phyloP scores from a whole-genome alignment of 1,284 basidiomycete species.

The Fomes fomentarius region DNA sequence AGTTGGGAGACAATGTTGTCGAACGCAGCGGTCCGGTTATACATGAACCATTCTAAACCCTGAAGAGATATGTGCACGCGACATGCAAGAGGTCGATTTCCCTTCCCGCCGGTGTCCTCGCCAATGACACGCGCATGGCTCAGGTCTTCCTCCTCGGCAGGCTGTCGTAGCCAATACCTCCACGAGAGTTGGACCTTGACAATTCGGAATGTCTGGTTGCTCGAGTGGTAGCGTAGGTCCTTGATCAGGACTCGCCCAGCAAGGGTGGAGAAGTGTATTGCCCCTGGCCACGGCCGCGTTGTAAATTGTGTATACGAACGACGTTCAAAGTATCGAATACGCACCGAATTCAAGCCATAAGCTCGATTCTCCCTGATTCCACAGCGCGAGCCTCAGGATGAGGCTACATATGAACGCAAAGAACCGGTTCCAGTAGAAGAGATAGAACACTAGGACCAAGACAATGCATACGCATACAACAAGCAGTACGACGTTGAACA shows the following conservation, averaged over 20 bases:
- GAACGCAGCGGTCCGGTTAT: constrained; percentile 87
- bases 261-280: constrained; percentile 89
- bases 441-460: constrained; percentile 72
- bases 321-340: too few relatives aligned
- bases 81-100: constrained; percentile 57
- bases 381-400: constrained; percentile 64
- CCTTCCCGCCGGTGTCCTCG: constrained; percentile 40
- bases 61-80: constrained; percentile 79
- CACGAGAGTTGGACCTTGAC: constrained; percentile 86
- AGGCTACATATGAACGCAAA: constrained; percentile 68
- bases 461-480: constrained; percentile 75
- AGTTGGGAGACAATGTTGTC: constrained; percentile 84
- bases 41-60: constrained; percentile 90
- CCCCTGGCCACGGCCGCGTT: too few relatives aligned
- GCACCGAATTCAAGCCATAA: constrained; percentile 80
- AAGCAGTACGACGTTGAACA: constrained; percentile 67
- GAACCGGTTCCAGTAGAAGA: constrained; percentile 91
- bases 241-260: constrained; percentile 86
- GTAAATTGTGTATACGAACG: background rate
- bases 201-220: constrained; percentile 84
- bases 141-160: constrained; percentile 66
- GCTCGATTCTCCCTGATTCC: constrained; percentile 72
- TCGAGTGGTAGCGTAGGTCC: constrained; percentile 86
- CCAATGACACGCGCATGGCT: constrained; percentile 55
- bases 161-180: constrained; percentile 89